Percentiles rank a stretch among this genome's conserved stretches.
Conservation (phyloP, 1,139 yeast species). For the Citeromyces hawaiiensis region DNA sequence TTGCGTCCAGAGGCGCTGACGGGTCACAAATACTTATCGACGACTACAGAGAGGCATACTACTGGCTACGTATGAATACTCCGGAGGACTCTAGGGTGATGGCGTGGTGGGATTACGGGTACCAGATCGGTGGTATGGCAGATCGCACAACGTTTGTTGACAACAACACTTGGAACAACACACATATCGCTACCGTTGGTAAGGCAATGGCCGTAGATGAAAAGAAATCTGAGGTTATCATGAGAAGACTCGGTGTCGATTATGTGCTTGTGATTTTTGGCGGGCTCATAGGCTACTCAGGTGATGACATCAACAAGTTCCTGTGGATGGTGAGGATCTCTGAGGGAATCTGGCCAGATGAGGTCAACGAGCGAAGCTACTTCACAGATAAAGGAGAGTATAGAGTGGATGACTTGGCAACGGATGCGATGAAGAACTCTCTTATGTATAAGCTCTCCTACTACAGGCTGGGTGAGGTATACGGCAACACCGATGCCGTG, state of each 20-base stretch:
- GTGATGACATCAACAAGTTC: constrained; percentile 95
- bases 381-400: constrained; percentile 84
- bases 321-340: constrained; percentile 98
- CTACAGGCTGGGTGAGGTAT: constrained; percentile 72
- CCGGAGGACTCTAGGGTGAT: constrained; percentile 90
- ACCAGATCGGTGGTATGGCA: constrained; percentile 99
- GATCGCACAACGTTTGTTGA: constrained; percentile 97
- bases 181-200: constrained; percentile 99
- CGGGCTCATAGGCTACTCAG: constrained; percentile 85
- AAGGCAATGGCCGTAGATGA: constrained; percentile 40
- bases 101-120: constrained; percentile 99
- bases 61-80: constrained; percentile 98
- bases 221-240: constrained; percentile 1
- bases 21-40: constrained; percentile 82
- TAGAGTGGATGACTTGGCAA: constrained; percentile 70
- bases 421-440: constrained; percentile 76
- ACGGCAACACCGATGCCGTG: constrained; percentile 39
- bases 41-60: constrained; percentile 97
- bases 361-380: constrained; percentile 71
- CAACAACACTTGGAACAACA: constrained; percentile 98
- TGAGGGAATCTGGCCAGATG: constrained; percentile 99
- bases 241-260: constrained; percentile 59
- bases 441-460: constrained; percentile 93
- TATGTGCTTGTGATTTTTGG: constrained; percentile 88
- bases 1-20: constrained; percentile 74